A percentile compares a stretch with the other conserved stretches of the same genome.
Conservation (phyloP, 371 early-diverging fungal genomes). For the Apophysomyces trapeziformis region DNA sequence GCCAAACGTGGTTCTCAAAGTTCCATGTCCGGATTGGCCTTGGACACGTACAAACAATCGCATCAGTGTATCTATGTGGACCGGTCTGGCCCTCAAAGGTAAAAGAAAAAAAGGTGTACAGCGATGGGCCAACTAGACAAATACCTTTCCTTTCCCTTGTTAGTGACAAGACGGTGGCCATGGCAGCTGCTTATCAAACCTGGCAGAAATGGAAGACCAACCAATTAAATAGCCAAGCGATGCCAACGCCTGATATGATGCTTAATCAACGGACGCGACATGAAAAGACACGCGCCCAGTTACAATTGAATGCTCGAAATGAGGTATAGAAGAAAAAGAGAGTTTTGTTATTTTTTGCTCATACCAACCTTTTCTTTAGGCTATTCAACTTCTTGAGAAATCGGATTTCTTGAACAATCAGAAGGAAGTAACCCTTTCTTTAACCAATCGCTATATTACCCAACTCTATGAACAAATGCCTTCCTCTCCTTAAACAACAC, state of each 20-base stretch:
- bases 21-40: conserved; percentile 28
- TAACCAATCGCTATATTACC: conserved; percentile 40
- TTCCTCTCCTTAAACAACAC: conserved; percentile 35
- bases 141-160: conserved; percentile 8
- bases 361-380: conserved; percentile 14
- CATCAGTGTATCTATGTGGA: conserved; percentile 37
- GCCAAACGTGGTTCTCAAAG: conserved; percentile 53
- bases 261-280: conserved; percentile 15
- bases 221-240: conserved; percentile 14
- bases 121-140: not conserved
- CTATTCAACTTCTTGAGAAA: conserved; percentile 24
- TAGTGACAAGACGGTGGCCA: conserved; percentile 54
- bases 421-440: conserved; percentile 33
- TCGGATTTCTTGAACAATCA: conserved; percentile 35
- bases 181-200: conserved; percentile 55
- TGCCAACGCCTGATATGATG: conserved; percentile 16
- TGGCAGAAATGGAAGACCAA: conserved; percentile 48
- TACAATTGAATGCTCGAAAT: conserved; percentile 23
- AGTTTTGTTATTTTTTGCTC: not conserved
- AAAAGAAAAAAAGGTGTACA: conserved; percentile 14
- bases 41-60: conserved; percentile 43
- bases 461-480: conserved; percentile 47
- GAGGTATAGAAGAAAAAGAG: conserved; percentile 15
- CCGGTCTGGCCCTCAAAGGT: conserved; percentile 33
- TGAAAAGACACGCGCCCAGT: conserved; percentile 17